Evolutionary conservation across 495 filamentous ascomycete species (phyloP), one percentile per base, ranked within the genome.

Genomic region (Penicillium robsamsonii): DNA sequence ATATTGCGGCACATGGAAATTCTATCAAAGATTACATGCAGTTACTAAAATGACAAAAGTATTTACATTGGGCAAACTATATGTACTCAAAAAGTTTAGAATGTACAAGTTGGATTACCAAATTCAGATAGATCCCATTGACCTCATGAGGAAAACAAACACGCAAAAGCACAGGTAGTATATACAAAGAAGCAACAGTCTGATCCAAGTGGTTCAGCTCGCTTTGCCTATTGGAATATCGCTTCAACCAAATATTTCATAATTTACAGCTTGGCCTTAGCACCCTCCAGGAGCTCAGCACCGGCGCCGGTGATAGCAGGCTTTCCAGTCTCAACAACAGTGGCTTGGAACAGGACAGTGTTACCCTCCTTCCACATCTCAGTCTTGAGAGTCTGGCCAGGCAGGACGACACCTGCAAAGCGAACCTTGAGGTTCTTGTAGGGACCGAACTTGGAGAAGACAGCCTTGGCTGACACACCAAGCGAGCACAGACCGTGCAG

Each of bases 301-400:
- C 91, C 93, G 18, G 89, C 95, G 12, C 87, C 91, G 10, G 83
- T 82, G 73, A 98, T 96, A 58, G 88, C 90, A 60, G 92, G 75
- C 81, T 96, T 97, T 44, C 94, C 95, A 48, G 94, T 98, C 81
- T 98, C 94, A 66, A 92, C 90, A 41, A 98, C 94, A 67, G 83
- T 93, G 18, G 86, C 84, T 82, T 97, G 92, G 80, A 98, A 98
- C 46, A 96, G 73, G 25, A 98, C 86, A 66, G 83, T 87, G 58
- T 81, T 82, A n/a, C 85, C 88, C 68, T 93, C 91, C 82, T 91
- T 96, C 94, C 94, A 98, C 90, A 96, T 96, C 84, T 97, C 94
- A 30, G 92, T 97, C 64, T 85, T 83, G 35, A 98, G 82, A 49
- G 91, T 97, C 84, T 98, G 90, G 6, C 94, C 95, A 1, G 94